Evolutionary conservation across 2,329 filamentous ascomycete species (phyloP).

Genomic region (Penicillium sp.): DNA sequence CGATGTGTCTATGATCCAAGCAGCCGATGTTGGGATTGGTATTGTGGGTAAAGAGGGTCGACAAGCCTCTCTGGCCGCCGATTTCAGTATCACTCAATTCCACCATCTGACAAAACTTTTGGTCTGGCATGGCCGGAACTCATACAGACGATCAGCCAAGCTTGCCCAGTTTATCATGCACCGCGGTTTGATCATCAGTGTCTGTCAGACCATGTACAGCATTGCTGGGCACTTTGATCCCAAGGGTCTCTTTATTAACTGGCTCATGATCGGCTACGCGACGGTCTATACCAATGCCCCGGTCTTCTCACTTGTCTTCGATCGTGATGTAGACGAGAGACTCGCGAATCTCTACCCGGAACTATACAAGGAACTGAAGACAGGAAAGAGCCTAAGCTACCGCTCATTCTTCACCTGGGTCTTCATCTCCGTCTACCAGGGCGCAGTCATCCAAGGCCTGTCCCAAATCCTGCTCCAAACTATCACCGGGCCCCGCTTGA

Average conservation of each 20-base stretch:
- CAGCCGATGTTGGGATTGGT: constrained; percentile 94
- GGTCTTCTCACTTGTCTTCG: constrained; percentile 90
- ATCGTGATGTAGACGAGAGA: constrained; percentile 92
- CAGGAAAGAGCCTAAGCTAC: constrained; percentile 84
- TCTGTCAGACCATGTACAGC: constrained; percentile 97
- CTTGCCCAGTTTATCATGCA: constrained; percentile 98
- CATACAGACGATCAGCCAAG: constrained; percentile 94
- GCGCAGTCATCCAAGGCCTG: constrained; percentile 92
- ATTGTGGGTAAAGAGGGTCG: constrained; percentile 98
- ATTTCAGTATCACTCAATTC: constrained; percentile 97
- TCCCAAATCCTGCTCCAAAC: constrained; percentile 84
- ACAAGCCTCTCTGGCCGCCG: constrained; percentile 91
- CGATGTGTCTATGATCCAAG: constrained; percentile 99
- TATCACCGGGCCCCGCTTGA: constrained; percentile 70
- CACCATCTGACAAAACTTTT: constrained; percentile 92
- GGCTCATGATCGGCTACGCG: constrained; percentile 94
- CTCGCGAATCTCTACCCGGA: constrained; percentile 95
- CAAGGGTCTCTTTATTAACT: constrained; percentile 92
- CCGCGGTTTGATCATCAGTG: constrained; percentile 89
- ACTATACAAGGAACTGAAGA: constrained; percentile 95
- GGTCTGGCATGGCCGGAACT: constrained; percentile 98
- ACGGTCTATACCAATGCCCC: constrained; percentile 94
- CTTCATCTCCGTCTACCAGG: constrained; percentile 91
- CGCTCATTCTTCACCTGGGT: constrained; percentile 98
- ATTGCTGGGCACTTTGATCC: constrained; percentile 92